These are phyloP conservation scores for Podaxis mareebaensis DNA, from an alignment of 768 basidiomycete species.

Conservation along the genomic window DNA sequence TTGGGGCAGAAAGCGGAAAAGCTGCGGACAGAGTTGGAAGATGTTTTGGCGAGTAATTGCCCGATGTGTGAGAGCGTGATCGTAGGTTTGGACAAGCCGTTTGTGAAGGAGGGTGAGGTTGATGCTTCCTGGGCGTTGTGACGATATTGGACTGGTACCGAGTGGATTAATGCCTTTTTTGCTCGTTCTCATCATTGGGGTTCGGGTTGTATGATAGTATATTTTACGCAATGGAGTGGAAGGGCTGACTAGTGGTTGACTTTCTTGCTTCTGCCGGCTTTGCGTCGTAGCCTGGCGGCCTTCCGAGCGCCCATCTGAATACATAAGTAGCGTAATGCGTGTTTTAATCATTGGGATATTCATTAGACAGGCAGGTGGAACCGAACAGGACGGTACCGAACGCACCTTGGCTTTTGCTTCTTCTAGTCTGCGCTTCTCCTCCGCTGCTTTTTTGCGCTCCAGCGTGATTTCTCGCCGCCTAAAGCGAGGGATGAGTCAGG, in stretches of 20 bases:
- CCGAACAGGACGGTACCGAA: conserved; percentile 15
- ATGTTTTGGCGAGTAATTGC: conserved; percentile 85
- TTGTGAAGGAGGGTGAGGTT: conserved; percentile 75
- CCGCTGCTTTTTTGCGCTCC: conserved; percentile 70
- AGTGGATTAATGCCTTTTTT: conserved; percentile 6
- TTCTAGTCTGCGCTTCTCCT: conserved; percentile 68
- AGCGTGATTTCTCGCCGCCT: conserved; percentile 69
- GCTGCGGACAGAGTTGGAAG: conserved; percentile 83
- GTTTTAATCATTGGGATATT: conserved; percentile 10
- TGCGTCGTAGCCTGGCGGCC: conserved; percentile 70
- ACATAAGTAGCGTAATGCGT: neutral
- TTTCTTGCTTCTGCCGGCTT: conserved; percentile 77
- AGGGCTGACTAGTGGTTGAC: conserved; percentile 60
- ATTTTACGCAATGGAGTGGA: conserved; percentile 16
- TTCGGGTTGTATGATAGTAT: conserved; percentile 15
- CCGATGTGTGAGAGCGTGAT: conserved; percentile 93
- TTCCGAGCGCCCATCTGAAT: conserved; percentile 79
- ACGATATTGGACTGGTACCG: conserved; percentile 14
- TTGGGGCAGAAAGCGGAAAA: conserved; percentile 65
- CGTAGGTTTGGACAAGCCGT: conserved; percentile 82
- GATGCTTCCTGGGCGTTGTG: conserved; percentile 79
- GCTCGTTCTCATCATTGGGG: neutral
- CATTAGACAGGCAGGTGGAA: conserved; percentile 7
- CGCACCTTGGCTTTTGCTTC: conserved; percentile 65
- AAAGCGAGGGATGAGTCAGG: conserved; percentile 12